phyloP scores from a whole-genome alignment of 2,329 filamentous ascomycete species.

The Claviceps maximensis region DNA sequence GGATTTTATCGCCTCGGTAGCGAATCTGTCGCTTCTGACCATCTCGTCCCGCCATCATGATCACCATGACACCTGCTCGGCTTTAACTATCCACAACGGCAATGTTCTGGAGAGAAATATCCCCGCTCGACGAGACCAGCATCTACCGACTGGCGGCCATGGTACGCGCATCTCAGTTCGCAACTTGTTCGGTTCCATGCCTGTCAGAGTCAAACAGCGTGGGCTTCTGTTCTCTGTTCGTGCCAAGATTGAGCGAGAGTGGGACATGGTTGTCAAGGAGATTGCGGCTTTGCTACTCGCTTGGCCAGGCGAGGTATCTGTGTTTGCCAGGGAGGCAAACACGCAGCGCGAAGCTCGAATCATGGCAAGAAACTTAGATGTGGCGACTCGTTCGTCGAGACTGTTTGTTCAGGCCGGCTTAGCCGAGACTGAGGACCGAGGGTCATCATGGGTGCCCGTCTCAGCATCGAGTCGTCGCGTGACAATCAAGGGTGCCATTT shows the following conservation, averaged over 20 bases:
- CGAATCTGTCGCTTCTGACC: conserved; percentile 60
- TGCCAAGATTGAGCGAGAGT: conserved; percentile 44
- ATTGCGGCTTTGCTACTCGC: conserved; percentile 56
- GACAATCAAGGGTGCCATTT: conserved; percentile 58
- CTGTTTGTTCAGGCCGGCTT: conserved; percentile 56
- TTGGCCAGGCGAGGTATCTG: conserved; percentile 42
- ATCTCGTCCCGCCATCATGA: conserved; percentile 62
- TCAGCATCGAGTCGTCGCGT: conserved; percentile 51
- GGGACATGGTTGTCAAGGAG: conserved; percentile 46
- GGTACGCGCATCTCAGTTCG: conserved; percentile 67
- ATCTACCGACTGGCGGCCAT: conserved; percentile 40
- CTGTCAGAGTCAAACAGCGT: conserved; percentile 76
- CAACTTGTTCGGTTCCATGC: conserved; percentile 81
- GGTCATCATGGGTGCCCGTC: conserved; percentile 52
- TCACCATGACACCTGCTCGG: conserved; percentile 46
- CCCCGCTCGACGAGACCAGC: conserved; percentile 46
- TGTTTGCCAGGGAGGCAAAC: conserved; percentile 44
- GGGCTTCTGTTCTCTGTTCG: conserved; percentile 38
- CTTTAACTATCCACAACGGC: conserved; percentile 58
- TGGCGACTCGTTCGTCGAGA: conserved; percentile 20
- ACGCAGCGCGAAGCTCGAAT: conserved; percentile 26
- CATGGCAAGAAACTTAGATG: conserved; percentile 13
- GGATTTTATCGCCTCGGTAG: conserved; percentile 64
- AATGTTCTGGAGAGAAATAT: conserved; percentile 48
- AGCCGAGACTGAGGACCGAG: conserved; percentile 35